A percentile compares a stretch with the other conserved stretches of the same genome.
phyloP scores from a whole-genome alignment of 2,329 filamentous ascomycete genomes.

The Onygenales sp. region DNA sequence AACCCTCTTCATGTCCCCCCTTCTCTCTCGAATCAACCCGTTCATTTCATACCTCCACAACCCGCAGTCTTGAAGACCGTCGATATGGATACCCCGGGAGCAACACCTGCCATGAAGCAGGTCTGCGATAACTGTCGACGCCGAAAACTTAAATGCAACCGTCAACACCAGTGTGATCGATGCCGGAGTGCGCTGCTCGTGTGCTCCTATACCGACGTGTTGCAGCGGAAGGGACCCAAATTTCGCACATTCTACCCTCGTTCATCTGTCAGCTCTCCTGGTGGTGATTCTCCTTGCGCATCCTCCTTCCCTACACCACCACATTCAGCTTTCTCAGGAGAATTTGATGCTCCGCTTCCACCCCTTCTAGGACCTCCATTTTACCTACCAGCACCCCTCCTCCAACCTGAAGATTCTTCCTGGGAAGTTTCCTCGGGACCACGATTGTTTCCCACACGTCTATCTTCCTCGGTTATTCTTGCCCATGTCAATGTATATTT shows the following conservation, averaged over 20 bases:
- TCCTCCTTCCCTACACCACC: background rate
- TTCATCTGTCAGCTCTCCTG: background rate
- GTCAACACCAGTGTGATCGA: slow-evolving; percentile 32
- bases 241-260: slow-evolving; percentile 1
- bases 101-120: slow-evolving; percentile 18
- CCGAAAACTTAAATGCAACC: slow-evolving; percentile 34
- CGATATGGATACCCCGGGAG: background rate
- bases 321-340: background rate
- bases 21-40: background rate
- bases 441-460: slow-evolving; percentile 11
- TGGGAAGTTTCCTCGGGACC: background rate
- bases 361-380: background rate
- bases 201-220: slow-evolving; percentile 26
- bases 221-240: slow-evolving; percentile 1
- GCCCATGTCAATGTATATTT: slow-evolving; percentile 33
- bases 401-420: background rate
- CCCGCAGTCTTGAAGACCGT: background rate
- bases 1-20: background rate
- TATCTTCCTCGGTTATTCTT: slow-evolving; percentile 25
- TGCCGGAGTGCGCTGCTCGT: slow-evolving; percentile 27
- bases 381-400: background rate
- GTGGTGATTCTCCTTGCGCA: background rate
- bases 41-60: background rate
- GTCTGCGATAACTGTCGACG: slow-evolving; percentile 33
- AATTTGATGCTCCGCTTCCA: background rate